phyloP scores from a whole-genome alignment of 768 basidiomycete genomes.

The Brasilioporus rufonigricans region DNA sequence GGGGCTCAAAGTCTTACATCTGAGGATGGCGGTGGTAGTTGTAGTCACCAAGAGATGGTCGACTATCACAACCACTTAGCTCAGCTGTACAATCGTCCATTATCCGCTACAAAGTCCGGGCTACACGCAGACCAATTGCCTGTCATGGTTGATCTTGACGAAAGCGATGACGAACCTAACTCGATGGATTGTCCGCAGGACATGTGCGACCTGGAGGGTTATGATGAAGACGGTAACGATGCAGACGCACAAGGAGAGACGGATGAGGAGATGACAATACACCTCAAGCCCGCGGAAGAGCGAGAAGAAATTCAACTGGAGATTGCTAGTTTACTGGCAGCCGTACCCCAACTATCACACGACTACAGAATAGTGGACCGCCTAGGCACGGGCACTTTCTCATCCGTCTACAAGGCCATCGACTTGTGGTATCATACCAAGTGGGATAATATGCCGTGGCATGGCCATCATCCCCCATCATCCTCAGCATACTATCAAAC shows the following conservation, averaged over 20 bases:
- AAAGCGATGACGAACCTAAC: constrained; percentile 39
- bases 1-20: constrained; percentile 39
- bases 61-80: constrained; percentile 53
- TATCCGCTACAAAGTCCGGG: constrained; percentile 21
- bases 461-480: constrained; percentile 55
- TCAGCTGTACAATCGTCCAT: constrained; percentile 36
- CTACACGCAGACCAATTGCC: constrained; percentile 25
- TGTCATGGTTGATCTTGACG: constrained; percentile 45
- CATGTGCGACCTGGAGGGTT: constrained; percentile 35
- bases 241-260: constrained; percentile 36
- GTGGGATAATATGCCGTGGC: constrained; percentile 77
- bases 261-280: constrained; percentile 62
- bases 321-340: constrained; percentile 64
- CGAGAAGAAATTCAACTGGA: constrained; percentile 73
- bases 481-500: constrained; percentile 71
- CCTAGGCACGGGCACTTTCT: constrained; percentile 96
- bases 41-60: constrained; percentile 38
- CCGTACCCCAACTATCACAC: constrained; percentile 60
- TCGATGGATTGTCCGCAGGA: constrained; percentile 38
- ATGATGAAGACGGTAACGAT: constrained; percentile 36
- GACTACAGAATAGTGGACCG: constrained; percentile 85
- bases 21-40: constrained; percentile 49
- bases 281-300: constrained; percentile 61
- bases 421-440: constrained; percentile 74
- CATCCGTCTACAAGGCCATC: constrained; percentile 97